These are phyloP conservation scores for Pseudonitzschia multiseries DNA, from an alignment of 108 stramenopile genomes.

Conservation along the genomic window DNA sequence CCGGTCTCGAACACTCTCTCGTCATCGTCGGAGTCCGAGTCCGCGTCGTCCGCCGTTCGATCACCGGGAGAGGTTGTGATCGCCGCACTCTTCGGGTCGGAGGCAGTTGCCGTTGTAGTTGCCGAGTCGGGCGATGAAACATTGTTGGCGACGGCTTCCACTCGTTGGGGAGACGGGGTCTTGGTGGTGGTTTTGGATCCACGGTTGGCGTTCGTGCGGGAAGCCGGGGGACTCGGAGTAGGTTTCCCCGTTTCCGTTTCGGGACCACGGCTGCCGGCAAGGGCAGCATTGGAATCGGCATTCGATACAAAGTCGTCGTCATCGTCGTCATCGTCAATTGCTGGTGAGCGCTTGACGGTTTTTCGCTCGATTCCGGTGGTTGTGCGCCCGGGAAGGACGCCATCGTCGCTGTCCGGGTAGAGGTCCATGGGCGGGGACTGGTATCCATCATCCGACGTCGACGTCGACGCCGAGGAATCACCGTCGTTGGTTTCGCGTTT, in stretches of 20 bases:
- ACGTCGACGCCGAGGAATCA: background rate
- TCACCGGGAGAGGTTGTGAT: too few species aligned
- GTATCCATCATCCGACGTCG: background rate
- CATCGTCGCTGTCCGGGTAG: background rate
- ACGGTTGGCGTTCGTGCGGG: too few species aligned
- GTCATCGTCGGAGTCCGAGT: background rate
- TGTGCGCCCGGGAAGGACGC: background rate
- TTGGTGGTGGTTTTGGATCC: background rate
- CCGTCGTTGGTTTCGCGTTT: background rate
- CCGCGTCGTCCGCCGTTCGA: too few species aligned
- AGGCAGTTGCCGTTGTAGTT: background rate
- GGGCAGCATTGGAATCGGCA: background rate
- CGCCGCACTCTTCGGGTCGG: too few species aligned
- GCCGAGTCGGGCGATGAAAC: background rate
- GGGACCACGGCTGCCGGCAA: background rate
- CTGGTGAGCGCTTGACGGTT: background rate
- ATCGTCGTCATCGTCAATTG: background rate
- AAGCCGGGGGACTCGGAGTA: too few species aligned
- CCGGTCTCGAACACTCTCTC: too few species aligned
- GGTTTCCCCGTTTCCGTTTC: too few species aligned
- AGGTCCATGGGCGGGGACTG: background rate
- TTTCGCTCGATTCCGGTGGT: background rate
- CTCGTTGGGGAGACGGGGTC: background rate
- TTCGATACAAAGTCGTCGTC: background rate
- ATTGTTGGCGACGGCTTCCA: background rate